Conservation (phyloP, 306 rosid genomes). For the Vigna radiata region DNA sequence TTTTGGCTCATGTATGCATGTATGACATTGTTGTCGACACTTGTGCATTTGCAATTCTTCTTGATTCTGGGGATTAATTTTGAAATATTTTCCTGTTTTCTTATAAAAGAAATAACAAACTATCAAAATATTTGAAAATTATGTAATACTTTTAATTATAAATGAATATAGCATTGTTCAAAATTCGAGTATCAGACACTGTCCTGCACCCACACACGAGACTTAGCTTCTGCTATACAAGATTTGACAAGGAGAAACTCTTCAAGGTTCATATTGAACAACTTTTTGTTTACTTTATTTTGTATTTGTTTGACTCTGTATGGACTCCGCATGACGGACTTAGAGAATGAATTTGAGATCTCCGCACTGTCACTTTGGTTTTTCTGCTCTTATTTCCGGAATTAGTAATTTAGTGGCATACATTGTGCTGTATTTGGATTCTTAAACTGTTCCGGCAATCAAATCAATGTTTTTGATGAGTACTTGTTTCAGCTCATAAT, state of each 20-base stretch:
- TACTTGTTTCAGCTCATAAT: neutral
- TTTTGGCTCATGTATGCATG: constrained; percentile 30
- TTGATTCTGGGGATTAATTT: constrained; percentile 16
- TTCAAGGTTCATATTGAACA: neutral
- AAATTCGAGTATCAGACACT: neutral
- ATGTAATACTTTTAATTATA: neutral
- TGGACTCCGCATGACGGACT: neutral
- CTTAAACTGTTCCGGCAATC: neutral
- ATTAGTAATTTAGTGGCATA: neutral
- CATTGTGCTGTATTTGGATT: neutral
- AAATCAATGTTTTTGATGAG: neutral
- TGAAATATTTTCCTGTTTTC: neutral
- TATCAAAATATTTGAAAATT: neutral
- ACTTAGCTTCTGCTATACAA: neutral
- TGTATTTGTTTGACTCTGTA: neutral
- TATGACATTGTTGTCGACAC: constrained; percentile 7
- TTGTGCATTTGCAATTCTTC: constrained; percentile 26
- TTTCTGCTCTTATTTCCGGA: neutral
- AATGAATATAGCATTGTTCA: neutral
- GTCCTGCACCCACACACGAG: neutral
- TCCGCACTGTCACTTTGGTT: neutral
- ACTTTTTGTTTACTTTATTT: neutral
- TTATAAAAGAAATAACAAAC: neutral
- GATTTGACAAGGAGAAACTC: neutral
- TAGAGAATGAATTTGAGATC: neutral